Percentiles rank a stretch among this genome's conserved stretches.
phyloP scores from a whole-genome alignment of 495 filamentous ascomycete genomes.

The Hyaloscypha finlandica region DNA sequence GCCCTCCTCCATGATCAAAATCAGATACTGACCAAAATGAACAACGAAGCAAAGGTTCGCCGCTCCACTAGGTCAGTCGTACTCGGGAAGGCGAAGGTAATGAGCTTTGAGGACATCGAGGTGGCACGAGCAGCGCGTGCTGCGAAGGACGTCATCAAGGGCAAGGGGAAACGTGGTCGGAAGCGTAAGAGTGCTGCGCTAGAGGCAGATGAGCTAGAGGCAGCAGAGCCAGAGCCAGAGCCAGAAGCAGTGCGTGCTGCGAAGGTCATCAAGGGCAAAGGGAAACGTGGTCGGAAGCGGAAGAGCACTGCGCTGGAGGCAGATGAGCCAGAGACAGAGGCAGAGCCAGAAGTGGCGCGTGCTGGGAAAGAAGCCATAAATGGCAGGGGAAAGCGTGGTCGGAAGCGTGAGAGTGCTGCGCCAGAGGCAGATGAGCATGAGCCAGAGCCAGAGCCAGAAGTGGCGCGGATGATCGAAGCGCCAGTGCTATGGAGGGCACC shows the following conservation, averaged over 20 bases:
- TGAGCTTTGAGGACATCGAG: slow-evolving; percentile 42
- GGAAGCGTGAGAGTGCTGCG: slow-evolving; percentile 26
- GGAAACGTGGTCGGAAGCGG: slow-evolving; percentile 23
- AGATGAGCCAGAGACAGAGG: too few species aligned
- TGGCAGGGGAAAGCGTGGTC: slow-evolving; percentile 28
- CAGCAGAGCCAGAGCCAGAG: too few species aligned
- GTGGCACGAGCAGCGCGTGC: slow-evolving; percentile 37
- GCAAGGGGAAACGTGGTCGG: slow-evolving; percentile 28
- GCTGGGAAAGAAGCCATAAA: slow-evolving; percentile 31
- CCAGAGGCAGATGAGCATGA: too few species aligned
- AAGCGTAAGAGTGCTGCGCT: slow-evolving; percentile 26
- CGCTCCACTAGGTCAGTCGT: slow-evolving; percentile 35
- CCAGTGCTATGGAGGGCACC: slow-evolving; percentile 26
- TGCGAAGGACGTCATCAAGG: slow-evolving; percentile 31
- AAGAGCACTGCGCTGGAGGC: slow-evolving; percentile 28
- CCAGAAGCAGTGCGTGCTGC: slow-evolving; percentile 30
- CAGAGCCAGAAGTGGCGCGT: too few species aligned
- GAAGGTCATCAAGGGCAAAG: slow-evolving; percentile 31
- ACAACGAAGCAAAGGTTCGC: slow-evolving; percentile 30
- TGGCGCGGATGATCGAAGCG: slow-evolving; percentile 23
- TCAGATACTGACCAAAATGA: too few species aligned
- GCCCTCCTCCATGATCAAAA: too few species aligned
- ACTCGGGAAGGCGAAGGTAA: slow-evolving; percentile 40
- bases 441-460: too few species aligned
- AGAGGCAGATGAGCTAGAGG: slow-evolving; percentile 25